Base-by-base conservation (phyloP, 495 filamentous ascomycete genomes). In the Xylona heveae region DNA sequence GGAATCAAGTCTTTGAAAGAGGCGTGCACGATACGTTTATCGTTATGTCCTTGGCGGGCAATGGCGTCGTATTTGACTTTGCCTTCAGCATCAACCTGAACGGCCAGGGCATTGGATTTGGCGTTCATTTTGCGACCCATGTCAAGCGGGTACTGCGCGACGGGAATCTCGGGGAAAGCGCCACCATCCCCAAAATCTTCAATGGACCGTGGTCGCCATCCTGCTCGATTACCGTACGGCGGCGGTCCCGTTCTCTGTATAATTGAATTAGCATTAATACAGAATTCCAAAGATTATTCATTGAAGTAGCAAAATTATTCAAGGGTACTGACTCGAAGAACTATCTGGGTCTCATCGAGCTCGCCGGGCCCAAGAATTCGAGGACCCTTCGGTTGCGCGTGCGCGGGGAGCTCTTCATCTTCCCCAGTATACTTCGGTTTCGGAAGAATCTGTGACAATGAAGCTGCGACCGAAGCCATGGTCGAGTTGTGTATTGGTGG, bases 1-100 rank as follows among this genome's bases (percentile, higher is more conserved):
- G 88, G 88, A 24, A 99, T 99, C 33, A 99, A 60, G 51, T 95
- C 88, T 51, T 88, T 91, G 60, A 99, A 99, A 15, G 74, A 84
- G 17, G 88, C 70, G 53, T 99, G 88, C 8, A 99, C 70, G 38
- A 93, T 77, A 19, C 81, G 64, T 37, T 74, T 71, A 20, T 77
- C 76, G 47, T 61, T 62, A 47, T 95, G 88, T 19, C 88, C 88
- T 44, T 84, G 76, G 31, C 76, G 70, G 30, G 88, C 90, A 47
- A 99, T 93, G 15, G 83, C 84, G 49, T 90, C 82, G 53, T 93
- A 95, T 52, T 94, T 91, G 20, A 94, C 76, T 44, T 88, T 90
- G 9, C 88, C 88, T 37, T 85, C 73, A 1, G 60, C 71, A 47
- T 95, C 80, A 31, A 95, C 84, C 47, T 93, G 79, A 17, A 95